phyloP scores from a whole-genome alignment of 2,329 filamentous ascomycete genomes.

The Aspergillus pseudotamarii region DNA sequence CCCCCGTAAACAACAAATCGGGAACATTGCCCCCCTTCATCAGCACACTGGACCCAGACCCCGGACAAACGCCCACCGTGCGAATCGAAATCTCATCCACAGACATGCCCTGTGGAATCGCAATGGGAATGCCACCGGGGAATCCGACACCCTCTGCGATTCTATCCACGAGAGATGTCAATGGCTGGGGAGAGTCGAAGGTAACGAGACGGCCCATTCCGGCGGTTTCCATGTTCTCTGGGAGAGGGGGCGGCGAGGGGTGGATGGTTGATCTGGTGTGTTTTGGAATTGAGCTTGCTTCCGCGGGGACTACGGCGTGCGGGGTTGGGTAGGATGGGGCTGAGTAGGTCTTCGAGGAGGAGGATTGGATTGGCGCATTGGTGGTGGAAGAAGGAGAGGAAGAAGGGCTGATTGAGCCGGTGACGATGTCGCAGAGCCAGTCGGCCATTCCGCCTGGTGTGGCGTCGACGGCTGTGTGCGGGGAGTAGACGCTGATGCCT shows the following conservation, averaged over 20 bases:
- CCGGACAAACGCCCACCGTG: constrained; percentile 84
- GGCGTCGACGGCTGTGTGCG: constrained; percentile 92
- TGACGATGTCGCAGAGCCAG: constrained; percentile 88
- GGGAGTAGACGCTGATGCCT: constrained; percentile 93
- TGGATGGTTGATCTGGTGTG: constrained; percentile 60
- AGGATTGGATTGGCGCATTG: constrained; percentile 18
- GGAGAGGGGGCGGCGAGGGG: constrained; percentile 44
- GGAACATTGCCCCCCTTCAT: constrained; percentile 61
- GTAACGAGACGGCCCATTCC: constrained; percentile 65
- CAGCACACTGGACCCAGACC: constrained; percentile 75
- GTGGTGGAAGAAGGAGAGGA: neutral
- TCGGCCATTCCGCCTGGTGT: constrained; percentile 83
- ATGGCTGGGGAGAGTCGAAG: constrained; percentile 55
- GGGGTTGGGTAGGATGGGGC: constrained; percentile 44
- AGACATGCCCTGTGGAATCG: constrained; percentile 61
- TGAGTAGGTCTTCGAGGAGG: constrained; percentile 40
- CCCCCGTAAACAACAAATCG: constrained; percentile 85
- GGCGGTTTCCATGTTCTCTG: constrained; percentile 50
- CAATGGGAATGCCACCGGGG: constrained; percentile 66
- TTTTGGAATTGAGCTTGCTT: constrained; percentile 33
- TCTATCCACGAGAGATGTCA: constrained; percentile 62
- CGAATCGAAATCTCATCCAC: constrained; percentile 61
- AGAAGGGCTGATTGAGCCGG: constrained; percentile 47
- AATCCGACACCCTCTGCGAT: constrained; percentile 66
- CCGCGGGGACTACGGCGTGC: constrained; percentile 26